Evolutionary conservation across 78 protist species (phyloP).

Genomic region (Polysphondylium violaceum): DNA sequence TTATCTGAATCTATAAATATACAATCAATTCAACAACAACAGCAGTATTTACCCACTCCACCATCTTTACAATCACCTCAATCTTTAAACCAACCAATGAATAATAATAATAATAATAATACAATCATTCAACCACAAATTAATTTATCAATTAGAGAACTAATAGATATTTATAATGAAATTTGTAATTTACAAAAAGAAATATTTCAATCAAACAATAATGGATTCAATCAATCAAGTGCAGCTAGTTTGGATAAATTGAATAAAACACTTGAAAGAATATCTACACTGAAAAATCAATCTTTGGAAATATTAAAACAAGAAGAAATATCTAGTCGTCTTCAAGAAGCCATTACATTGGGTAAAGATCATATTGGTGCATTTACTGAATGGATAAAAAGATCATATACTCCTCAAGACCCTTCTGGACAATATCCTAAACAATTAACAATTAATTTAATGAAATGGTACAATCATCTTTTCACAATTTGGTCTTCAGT

Average conservation of each 20-base stretch:
- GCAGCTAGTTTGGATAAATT: not conserved
- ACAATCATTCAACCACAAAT: constrained; percentile 11
- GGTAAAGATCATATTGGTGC: constrained; percentile 74
- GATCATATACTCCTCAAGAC: constrained; percentile 17
- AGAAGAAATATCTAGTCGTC: not conserved
- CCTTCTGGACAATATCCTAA: constrained; percentile 40
- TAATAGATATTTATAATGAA: constrained; percentile 30
- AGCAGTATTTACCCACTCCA: not conserved
- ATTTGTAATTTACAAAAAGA: constrained; percentile 28
- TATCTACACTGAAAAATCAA: constrained; percentile 10
- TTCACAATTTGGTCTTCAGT: constrained; percentile 23
- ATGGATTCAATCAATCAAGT: constrained; percentile 26
- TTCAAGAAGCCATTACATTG: constrained; percentile 40
- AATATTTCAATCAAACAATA: constrained; percentile 21
- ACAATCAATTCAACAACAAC: not conserved
- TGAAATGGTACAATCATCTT: constrained; percentile 75
- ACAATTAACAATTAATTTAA: constrained; percentile 23
- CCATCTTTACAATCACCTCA: constrained; percentile 14
- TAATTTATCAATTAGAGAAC: constrained; percentile 35
- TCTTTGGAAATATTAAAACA: constrained; percentile 5
- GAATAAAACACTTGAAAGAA: not conserved
- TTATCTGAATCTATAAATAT: not conserved
- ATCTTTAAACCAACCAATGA: constrained; percentile 14
- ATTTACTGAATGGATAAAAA: constrained; percentile 50
- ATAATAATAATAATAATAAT: constrained; percentile 4